Percentiles rank a stretch among this genome's conserved stretches.
phyloP scores from a whole-genome alignment of 2,329 filamentous ascomycete species.

The Plenodomus biglobosus region DNA sequence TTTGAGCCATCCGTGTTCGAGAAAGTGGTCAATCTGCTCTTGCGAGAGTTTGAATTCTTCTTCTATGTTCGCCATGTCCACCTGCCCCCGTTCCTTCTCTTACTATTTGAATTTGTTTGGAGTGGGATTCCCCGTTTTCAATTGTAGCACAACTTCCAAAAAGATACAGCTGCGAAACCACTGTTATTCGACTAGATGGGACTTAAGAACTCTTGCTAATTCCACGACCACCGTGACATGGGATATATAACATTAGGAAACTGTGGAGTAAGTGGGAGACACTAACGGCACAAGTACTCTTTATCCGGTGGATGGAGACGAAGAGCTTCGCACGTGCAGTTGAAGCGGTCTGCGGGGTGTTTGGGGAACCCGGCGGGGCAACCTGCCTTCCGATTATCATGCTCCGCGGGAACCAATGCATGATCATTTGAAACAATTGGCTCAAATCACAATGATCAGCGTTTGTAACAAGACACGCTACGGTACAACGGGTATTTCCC shows the following conservation, averaged over 20 bases:
- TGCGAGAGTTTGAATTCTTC: constrained; percentile 43
- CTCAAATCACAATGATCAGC: neutral
- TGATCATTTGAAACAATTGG: neutral
- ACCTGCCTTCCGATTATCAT: neutral
- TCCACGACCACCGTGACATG: neutral
- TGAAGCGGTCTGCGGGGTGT: constrained; percentile 17
- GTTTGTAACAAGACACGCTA: neutral
- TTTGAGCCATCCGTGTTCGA: constrained; percentile 59
- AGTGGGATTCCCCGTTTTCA: neutral
- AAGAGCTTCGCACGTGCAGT: constrained; percentile 13
- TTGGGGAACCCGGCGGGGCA: constrained; percentile 21
- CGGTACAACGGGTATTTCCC: constrained; percentile 2
- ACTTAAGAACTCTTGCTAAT: neutral
- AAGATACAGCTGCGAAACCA: neutral
- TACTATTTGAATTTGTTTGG: neutral
- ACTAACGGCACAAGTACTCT: constrained; percentile 1
- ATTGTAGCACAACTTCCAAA: neutral
- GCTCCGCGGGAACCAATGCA: neutral
- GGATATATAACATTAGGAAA: neutral
- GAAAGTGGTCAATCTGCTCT: constrained; percentile 56
- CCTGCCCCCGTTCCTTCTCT: neutral
- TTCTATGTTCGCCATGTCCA: constrained; percentile 20
- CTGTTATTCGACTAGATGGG: neutral
- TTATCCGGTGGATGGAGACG: constrained; percentile 16
- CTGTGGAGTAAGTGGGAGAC: neutral